Evolutionary conservation across 2,329 filamentous ascomycete genomes (phyloP), one percentile per base, ranked within the genome.

Genomic region (Penicillium sp.): DNA sequence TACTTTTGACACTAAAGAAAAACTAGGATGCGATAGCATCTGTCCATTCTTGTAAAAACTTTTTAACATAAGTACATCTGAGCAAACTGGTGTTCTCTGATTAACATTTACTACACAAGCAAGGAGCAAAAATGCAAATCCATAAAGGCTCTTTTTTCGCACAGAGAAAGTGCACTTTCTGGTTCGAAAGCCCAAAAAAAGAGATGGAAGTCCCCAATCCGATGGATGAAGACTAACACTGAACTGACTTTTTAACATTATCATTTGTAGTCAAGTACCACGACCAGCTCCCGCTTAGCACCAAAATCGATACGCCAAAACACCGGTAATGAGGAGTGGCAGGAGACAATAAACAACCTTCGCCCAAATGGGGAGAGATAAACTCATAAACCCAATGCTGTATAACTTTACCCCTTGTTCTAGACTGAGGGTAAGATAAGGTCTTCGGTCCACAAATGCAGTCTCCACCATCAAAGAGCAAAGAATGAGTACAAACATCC

Each of bases 1-100:
- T 55, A 45, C 59, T 58, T 58, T 52, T 54, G 38, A 44, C 25
- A 62, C 57, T 57, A 62, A 65, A 58, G 57, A 56, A 21, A 58
- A 57, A 55, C 42, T 21, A 19, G n/a, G 27, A 47, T 47, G 19
- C 8, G 27, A 15, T 33, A 39, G 35, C 17, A 27, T n/a, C 21
- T 25, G 3, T 19, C 12, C 23, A 15, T 21, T 17, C 5, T 8
- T 21, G 12, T 45, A 45, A 4, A 36, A 10, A 3, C 21, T 2
- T 19, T 7, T 7, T 12, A 12, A 12, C 15, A 10, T 1, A 27
- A n/a, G 41, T 27, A 27, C 13, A 33, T 33, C 1, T 12, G 36
- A 39, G 36, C n/a, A 39, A 39, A 12, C 36, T 21, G 5, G 36
- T 19, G n/a, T 19, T 39, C 10, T 39, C 9, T 19, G 9, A 19